A percentile compares a stretch with the other conserved stretches of the same genome.
These are phyloP conservation scores for Rhizodiscina lignyota DNA, from an alignment of 495 filamentous ascomycete species.

Conservation along the genomic window DNA sequence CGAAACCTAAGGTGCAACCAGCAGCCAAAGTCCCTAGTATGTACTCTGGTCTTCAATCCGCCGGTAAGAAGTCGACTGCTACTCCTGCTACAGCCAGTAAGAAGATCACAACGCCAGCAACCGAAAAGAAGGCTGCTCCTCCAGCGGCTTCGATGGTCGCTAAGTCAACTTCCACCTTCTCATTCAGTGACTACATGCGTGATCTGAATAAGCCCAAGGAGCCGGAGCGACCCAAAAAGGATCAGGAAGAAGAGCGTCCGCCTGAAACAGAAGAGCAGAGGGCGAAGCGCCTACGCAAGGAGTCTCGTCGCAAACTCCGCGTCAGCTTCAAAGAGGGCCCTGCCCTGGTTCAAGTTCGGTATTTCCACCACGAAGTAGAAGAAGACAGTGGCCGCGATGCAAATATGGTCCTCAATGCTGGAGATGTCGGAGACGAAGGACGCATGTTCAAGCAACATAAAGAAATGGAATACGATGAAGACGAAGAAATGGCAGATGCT, in stretches of 20 bases:
- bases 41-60: conserved; percentile 41
- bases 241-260: conserved; percentile 32
- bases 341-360: conserved; percentile 50
- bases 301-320: conserved; percentile 52
- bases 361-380: conserved; percentile 66
- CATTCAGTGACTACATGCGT: conserved; percentile 37
- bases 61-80: conserved; percentile 43
- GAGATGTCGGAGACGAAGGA: conserved; percentile 60
- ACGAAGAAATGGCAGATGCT: conserved; percentile 39
- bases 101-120: conserved; percentile 8
- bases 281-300: conserved; percentile 58
- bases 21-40: too few species aligned
- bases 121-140: conserved; percentile 27
- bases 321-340: conserved; percentile 59
- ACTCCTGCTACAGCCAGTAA: conserved; percentile 11
- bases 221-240: conserved; percentile 31
- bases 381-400: conserved; percentile 59
- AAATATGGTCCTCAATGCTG: conserved; percentile 47
- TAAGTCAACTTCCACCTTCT: conserved; percentile 24
- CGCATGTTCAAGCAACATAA: conserved; percentile 62
- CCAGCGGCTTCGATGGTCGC: conserved; percentile 10
- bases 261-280: conserved; percentile 67
- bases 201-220: conserved; percentile 50
- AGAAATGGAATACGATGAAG: conserved; percentile 43
- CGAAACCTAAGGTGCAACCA: too few species aligned